Base-by-base conservation (phyloP, 768 basidiomycete species). In the Pleurotus platypus region DNA sequence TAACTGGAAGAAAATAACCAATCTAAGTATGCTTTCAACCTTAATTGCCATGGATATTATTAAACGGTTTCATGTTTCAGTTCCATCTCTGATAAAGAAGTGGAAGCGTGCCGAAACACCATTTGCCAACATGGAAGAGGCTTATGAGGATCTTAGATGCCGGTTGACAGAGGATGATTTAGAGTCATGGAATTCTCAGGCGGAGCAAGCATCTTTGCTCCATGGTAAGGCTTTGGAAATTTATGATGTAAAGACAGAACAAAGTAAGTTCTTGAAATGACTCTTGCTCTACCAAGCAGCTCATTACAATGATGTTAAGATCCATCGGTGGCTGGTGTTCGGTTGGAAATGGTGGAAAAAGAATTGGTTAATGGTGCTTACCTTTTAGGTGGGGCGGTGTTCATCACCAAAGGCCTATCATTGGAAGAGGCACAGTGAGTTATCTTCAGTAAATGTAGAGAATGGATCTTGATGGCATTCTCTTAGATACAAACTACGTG, bases 1-100 rank as follows among this genome's bases (percentile, higher is more conserved):
- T 49, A 76, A 81, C 55, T 72, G 70, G 70, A 57, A 58, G 55
- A 74, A 72, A 45, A 53, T 67, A 4, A 60, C 58, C 4, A 48
- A 42, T 2, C 35, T 73, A 24, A 64, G 70, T 68, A 42, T 48
- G 63, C 4, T 48, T 35, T 15, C 18, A 35, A 50, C 37, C 7
- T 11, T 13, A n/a, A 16, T 47, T 38, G n/a, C 40, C 18, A 13
- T 49, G 13, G 20, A 50, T 45, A 20, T 3, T 26, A 22, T 9
- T 27, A 55, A 24, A 5, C 45, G 11, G 42, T 43, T 40, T 8
- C 11, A 16, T 15, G 11, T 49, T 16, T n/a, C 38, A 64, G 63
- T 46, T 43, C 43, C 43, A 4, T 56, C 54, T 15, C 57, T 64
- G n/a, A 16, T 59, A 15, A 51, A 53, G n/a, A 61, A 65, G 47